phyloP scores from a whole-genome alignment of 169 alveolate genomes.

The Theileria orientalis region DNA sequence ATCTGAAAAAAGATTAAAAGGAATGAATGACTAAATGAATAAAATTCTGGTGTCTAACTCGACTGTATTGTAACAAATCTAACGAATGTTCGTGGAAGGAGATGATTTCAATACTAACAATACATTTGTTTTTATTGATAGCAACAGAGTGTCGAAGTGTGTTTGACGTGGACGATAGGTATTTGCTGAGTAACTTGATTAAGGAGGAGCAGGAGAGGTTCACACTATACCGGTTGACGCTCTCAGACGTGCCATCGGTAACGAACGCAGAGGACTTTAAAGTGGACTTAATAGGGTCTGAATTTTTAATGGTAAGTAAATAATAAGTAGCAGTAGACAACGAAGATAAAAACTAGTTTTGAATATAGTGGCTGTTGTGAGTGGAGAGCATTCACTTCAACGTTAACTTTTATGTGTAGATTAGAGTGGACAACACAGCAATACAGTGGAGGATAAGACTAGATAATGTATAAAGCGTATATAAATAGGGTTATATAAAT shows the following conservation, averaged over 20 bases:
- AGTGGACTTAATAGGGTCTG: slow-evolving; percentile 58
- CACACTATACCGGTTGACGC: slow-evolving; percentile 28
- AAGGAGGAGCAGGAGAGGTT: slow-evolving; percentile 43
- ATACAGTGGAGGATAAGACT: slow-evolving; percentile 57
- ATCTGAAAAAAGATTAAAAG: no score
- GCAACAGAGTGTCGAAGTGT: slow-evolving; percentile 6
- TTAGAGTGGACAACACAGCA: slow-evolving; percentile 15
- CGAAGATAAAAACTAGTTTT: no score
- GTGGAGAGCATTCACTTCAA: neutral
- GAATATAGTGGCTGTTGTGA: no score
- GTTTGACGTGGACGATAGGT: slow-evolving; percentile 17
- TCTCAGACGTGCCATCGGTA: slow-evolving; percentile 24
- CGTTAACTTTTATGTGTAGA: neutral
- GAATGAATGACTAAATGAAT: no score
- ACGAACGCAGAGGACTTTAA: slow-evolving; percentile 52
- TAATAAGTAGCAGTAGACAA: neutral
- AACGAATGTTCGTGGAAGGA: no score
- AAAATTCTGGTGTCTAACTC: no score
- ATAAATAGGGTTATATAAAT: neutral
- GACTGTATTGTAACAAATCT: no score
- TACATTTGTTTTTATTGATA: neutral
- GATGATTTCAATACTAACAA: neutral
- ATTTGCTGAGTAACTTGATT: slow-evolving; percentile 19
- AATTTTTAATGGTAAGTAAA: slow-evolving; percentile 34
- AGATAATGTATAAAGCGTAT: slow-evolving; percentile 12